phyloP scores from a whole-genome alignment of 2,329 filamentous ascomycete genomes.

The Aspergillus thermomutatus region DNA sequence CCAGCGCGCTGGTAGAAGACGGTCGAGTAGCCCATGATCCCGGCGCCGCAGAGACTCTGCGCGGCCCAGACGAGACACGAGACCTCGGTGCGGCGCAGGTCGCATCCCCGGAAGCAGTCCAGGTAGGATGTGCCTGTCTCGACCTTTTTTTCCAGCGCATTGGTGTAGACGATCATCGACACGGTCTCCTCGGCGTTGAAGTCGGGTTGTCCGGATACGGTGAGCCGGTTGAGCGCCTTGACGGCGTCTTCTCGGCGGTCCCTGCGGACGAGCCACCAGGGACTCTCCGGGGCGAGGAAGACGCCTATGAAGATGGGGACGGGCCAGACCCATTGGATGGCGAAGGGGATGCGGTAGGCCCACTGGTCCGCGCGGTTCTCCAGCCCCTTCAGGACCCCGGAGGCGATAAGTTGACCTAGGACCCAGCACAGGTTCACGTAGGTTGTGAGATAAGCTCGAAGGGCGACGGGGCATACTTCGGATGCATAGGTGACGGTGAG shows the following conservation, averaged over 20 bases:
- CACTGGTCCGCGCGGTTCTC: constrained; percentile 45
- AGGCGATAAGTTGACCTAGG: constrained; percentile 51
- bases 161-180: constrained; percentile 90
- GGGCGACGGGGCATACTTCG: constrained; percentile 45
- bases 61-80: constrained; percentile 64
- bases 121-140: constrained; percentile 70
- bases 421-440: constrained; percentile 49
- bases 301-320: constrained; percentile 48
- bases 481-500: constrained; percentile 47
- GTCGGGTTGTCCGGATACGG: constrained; percentile 54
- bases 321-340: constrained; percentile 54
- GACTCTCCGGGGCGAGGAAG: constrained; percentile 49
- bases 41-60: constrained; percentile 62
- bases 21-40: constrained; percentile 62
- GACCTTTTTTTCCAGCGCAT: constrained; percentile 72
- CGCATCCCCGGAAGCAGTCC: constrained; percentile 79
- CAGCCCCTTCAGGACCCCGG: constrained; percentile 50
- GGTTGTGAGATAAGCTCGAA: constrained; percentile 45
- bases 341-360: constrained; percentile 52
- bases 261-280: constrained; percentile 51
- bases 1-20: constrained; percentile 59
- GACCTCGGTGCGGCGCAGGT: constrained; percentile 75
- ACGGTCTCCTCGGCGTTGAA: constrained; percentile 82
- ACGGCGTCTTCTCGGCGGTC: constrained; percentile 47
- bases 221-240: constrained; percentile 42